Base-by-base conservation (phyloP, 2,329 filamentous ascomycete species). In the Xenosphaeropsis pyriputrescens region DNA sequence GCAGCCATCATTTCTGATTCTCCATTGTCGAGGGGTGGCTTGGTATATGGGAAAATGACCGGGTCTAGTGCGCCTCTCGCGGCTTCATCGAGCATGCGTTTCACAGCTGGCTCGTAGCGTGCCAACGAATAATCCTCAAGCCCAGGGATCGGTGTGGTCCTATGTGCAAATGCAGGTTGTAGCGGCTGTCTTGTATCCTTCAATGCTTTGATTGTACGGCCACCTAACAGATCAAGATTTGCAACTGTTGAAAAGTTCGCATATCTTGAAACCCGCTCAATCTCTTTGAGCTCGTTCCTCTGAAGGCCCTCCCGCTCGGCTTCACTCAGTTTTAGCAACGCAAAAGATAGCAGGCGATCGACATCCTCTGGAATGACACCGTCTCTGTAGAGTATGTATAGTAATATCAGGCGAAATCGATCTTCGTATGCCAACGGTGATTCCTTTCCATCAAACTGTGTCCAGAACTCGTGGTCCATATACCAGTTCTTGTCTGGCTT, bases 341-440 rank as follows among this genome's bases (percentile, higher is more conserved):
- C 79, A 55, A 98, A 91, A 6, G 79, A 75, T 37, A 95, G 69
- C 5, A 98, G 69, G 48, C 89, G 84, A 48, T 81, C 72, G 42
- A 95, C 72, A 55, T 98, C 91, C 35, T 88, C 83, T 18, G 70
- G 66, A 18, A 96, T 72, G 29, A 96, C 68, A 8, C 91, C 91
- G 47, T 89, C 83, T 44, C 83, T 75, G 61, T 85, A 94, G 5
- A 96, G 68, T 15, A 89, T 65, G 53, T 93, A 98, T 41, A 93
- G 70, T 41, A 88, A 72, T 35, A 98, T 75, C 6, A 98, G 70
- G 4, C 91, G 81, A 32, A 96, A 62, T 31, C 91, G 76, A 54
- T 96, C 89, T 12, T 85, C 79, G 50, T 95, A 85, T 54, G 96
- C 91, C 9, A 98, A 61, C n/a, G 94, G 68, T 15, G 84, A 77